Evolutionary conservation across 2,329 filamentous ascomycete genomes (phyloP).

Genomic region (Penicillium sp.): DNA sequence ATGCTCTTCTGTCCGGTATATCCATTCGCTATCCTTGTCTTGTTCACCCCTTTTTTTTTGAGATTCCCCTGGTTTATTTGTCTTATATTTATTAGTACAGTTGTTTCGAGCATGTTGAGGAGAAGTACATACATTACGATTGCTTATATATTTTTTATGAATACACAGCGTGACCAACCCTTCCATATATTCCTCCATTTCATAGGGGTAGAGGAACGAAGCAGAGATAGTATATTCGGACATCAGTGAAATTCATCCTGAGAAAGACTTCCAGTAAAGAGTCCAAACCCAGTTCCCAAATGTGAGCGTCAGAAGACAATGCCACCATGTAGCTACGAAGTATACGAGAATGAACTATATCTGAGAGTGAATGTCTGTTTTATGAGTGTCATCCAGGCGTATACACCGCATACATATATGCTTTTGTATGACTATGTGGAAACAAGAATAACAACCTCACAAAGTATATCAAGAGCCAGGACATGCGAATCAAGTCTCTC

Average conservation of each 20-base stretch:
- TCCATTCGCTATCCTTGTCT: constrained; percentile 15
- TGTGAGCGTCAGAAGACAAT: not conserved
- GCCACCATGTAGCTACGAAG: not conserved
- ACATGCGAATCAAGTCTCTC: not conserved
- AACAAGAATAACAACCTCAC: not conserved
- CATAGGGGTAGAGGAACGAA: not conserved
- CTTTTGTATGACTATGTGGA: not conserved
- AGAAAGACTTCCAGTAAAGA: not conserved
- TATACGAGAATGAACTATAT: not conserved
- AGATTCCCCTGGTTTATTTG: constrained; percentile 17
- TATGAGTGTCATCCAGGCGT: not conserved
- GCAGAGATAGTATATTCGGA: not conserved
- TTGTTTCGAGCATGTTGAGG: constrained; percentile 13
- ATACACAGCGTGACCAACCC: not conserved
- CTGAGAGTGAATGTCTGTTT: not conserved
- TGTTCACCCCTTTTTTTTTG: constrained; percentile 8
- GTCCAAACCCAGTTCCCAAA: not conserved
- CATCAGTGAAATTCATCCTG: not conserved
- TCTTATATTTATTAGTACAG: constrained; percentile 11
- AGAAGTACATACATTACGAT: constrained; percentile 16
- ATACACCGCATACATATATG: not conserved
- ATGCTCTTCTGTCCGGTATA: constrained; percentile 17
- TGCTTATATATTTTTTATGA: not conserved
- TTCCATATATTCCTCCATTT: not conserved
- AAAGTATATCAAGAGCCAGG: not conserved